Base-by-base conservation (phyloP, 805 yeast species). In the Candida easanensis region DNA sequence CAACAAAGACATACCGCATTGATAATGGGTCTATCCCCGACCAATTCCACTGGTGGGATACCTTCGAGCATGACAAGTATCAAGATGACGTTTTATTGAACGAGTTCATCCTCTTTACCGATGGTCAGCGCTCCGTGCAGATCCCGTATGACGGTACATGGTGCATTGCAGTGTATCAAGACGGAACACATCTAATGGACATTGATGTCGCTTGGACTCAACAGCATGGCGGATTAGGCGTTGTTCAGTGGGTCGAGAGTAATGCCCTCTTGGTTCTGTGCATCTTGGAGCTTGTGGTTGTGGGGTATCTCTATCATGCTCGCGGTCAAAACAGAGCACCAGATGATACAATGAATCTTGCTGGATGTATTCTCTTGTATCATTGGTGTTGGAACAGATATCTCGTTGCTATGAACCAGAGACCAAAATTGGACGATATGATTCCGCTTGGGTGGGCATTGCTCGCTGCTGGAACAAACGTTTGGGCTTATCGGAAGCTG, bases 31-130 rank as follows among this genome's bases (percentile, higher is more conserved):
- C 20, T 9, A 3, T 13, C 22, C 17, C 33, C 3, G 42, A 33
- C 2, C n/a, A 18, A 10, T 41, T 42, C 31, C 21, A 40, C 13
- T 47, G 51, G 51, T 34, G 45, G 45, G 51, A 47, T 19, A 41
- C 27, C 4, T 47, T 47, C 15, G 50, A 46, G 17, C 17, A 18
- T 10, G 41, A 43, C 9, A 35, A 28, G 25, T 47, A 38, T 21
- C 42, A 32, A 5, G n/a, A n/a, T 9, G 20, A 41, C 28, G 39
- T 47, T 2, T 27, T 35, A 2, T 35, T 39, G 16, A 47, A 47
- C 23, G 51, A 47, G 40, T 47, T 47, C 21, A 30, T 47, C 2
- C 16, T 20, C 44, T 47, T 21, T 19, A 23, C 39, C 19, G 34
- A 38, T 11, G 46, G 38, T 3, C 7, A 13, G 4, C 33, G 33